A percentile compares a stretch with the other conserved stretches of the same genome.
These are phyloP conservation scores for Plasmodium vivax DNA, from an alignment of 169 alveolate species.

Conservation along the genomic window DNA sequence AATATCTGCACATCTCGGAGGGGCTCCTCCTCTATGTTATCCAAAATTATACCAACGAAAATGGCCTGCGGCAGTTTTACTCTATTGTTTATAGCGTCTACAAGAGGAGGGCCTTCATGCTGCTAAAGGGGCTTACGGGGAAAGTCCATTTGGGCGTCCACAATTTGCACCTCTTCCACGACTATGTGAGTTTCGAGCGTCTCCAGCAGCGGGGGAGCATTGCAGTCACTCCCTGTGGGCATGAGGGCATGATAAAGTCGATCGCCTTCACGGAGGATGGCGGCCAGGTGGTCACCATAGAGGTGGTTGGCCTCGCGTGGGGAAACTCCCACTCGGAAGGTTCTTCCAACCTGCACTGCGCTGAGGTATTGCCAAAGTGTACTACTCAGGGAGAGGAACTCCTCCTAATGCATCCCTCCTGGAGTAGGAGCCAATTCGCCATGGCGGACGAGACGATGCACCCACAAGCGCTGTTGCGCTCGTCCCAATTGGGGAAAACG, in stretches of 20 bases:
- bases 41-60: constrained; percentile 93
- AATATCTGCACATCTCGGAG: constrained; percentile 79
- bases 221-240: not conserved
- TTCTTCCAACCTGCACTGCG: constrained; percentile 20
- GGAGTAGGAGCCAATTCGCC: not conserved
- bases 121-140: constrained; percentile 83
- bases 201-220: not conserved
- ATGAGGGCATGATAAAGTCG: constrained; percentile 93
- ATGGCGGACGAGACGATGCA: not conserved
- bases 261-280: constrained; percentile 95
- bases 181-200: constrained; percentile 2
- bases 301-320: constrained; percentile 85
- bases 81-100: constrained; percentile 88
- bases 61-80: constrained; percentile 93
- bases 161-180: not conserved
- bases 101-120: constrained; percentile 89
- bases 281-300: constrained; percentile 93
- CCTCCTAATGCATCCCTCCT: not conserved
- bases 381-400: not conserved
- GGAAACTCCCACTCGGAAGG: constrained; percentile 9
- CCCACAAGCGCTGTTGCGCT: not conserved
- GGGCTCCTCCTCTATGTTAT: constrained; percentile 83
- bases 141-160: not conserved
- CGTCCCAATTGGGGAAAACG: not conserved
- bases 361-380: not conserved